Base-by-base conservation (phyloP, 805 yeast genomes). In the Saccharomycopsis capsularis region DNA sequence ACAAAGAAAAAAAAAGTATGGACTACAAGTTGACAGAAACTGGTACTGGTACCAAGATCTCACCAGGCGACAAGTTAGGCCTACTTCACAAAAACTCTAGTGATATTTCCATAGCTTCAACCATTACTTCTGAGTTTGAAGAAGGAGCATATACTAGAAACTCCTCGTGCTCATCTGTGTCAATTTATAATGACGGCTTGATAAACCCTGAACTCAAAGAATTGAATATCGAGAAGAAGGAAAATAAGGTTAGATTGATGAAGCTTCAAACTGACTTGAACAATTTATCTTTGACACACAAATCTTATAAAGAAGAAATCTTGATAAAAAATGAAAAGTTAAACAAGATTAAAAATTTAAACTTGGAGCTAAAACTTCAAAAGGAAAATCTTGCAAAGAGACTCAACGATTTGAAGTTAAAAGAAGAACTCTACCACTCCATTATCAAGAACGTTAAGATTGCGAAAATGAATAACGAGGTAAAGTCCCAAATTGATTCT, bases 211-310 rank as follows among this genome's bases (percentile, higher is more conserved):
- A 49, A 27, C 11, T 45, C 2, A 40, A 38, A 30, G 52, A 42
- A 9, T 30, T 49, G 18, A 30, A 19, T 18, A 34, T 29, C 4
- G 50, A 52, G 36, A 40, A 24, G 18, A 49, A 49, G 29, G 44
- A 49, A 18, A 38, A 44, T 27, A 51, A 45, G 34, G 45, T 45
- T 9, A 47, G 43, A 40, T 16, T 40, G 16, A 49, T 43, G 48
- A 52, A 52, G 19, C 43, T 52, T 18, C 50, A 49, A 38, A 46
- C 49, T n/a, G 55, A 50, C 19, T 42, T 50, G n/a, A 50, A 52
- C 19, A 50, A 47, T 21, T 30, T 52, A 15, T 21, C 53, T n/a
- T 39, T 50, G 29, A 51, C 52, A 6, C 54, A 53, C 29, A 46
- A 51, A 37, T 23, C 42, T 18, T 53, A 51, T 35, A 45, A 47